Evolutionary conservation across 768 basidiomycete species (phyloP), one percentile per base, ranked within the genome.

Genomic region (Candolleomyces efflorescens): DNA sequence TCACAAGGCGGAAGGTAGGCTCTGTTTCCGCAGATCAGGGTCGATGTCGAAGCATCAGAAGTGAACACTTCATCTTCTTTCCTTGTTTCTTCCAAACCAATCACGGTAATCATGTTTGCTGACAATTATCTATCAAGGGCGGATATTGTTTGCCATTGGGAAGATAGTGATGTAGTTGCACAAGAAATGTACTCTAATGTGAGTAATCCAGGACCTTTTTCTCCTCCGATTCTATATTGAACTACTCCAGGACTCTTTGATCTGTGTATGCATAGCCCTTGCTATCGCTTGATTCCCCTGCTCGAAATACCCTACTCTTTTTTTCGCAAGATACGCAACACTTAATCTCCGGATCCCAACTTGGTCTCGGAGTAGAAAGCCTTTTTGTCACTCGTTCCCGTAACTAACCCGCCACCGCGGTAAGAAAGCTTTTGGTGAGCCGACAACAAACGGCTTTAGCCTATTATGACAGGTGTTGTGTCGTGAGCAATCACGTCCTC

Each of bases 131-230:
- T 41, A 45, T 49, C 63, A 92, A 53, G 91, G 63, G 89, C 87
- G 48, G 89, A 90, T 69, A 82, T 94, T 73, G 82, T 80, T 50
- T 91, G 88, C 60, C 92, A 94, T 66, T 94, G 91, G 91, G 91
- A 94, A 74, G 91, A 93, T 61, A 82, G 83, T 53, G 92, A 94
- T 67, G 76, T 79, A 52, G 84, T 91, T 58, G 80, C 85, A 43
- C 85, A 90, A 69, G 91, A 93, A 71, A 77, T 93, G 67, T 91
- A 81, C 73, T 78, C 79, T 48, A 94, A 90, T 67, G 91, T 92
- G 72, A 61, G 89, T 75, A 24, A 37, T 37, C 49, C 32, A 2
- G 18, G 50, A 9, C n/a, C 22, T 13, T 12, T 26, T 10, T 26
- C 3, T 20, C 37, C 0, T 53, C 54, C 58, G 55, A 38, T 44